These are phyloP conservation scores for Eucalyptus curtisii DNA, from an alignment of 345 rosid genomes.

Conservation along the genomic window DNA sequence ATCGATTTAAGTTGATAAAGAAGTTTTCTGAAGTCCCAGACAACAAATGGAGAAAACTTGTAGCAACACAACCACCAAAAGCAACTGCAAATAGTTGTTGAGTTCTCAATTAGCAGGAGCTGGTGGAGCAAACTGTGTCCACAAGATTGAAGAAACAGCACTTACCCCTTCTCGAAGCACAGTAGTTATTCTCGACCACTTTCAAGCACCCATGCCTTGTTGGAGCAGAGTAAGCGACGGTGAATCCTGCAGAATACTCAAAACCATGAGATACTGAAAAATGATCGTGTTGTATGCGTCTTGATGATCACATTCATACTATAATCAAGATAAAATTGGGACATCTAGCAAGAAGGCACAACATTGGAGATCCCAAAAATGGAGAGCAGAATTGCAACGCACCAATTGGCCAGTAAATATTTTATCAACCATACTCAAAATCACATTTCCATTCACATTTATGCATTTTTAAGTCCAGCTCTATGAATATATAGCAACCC, in stretches of 20 bases:
- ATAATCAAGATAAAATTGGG: neutral
- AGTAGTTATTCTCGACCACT: slow-evolving; percentile 83
- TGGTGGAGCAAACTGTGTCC: neutral
- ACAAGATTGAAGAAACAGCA: neutral
- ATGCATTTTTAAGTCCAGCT: neutral
- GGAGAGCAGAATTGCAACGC: neutral
- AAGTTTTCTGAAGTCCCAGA: neutral
- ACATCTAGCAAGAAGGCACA: neutral
- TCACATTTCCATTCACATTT: neutral
- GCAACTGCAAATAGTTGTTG: neutral
- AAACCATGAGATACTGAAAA: slow-evolving; percentile 4
- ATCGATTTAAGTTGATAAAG: neutral
- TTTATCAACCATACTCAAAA: neutral
- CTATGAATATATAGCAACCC: neutral
- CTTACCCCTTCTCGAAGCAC: slow-evolving; percentile 89
- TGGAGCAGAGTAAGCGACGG: slow-evolving; percentile 76
- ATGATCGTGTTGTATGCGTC: neutral
- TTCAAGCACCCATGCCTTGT: slow-evolving; percentile 70
- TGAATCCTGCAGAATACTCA: slow-evolving; percentile 38
- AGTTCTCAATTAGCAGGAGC: neutral
- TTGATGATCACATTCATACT: neutral
- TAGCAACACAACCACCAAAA: neutral
- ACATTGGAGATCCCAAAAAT: neutral
- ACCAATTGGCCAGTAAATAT: neutral
- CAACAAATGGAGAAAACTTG: neutral